Evolutionary conservation across 345 rosid genomes (phyloP).

Genomic region (Psidium friedrichsthalianum): DNA sequence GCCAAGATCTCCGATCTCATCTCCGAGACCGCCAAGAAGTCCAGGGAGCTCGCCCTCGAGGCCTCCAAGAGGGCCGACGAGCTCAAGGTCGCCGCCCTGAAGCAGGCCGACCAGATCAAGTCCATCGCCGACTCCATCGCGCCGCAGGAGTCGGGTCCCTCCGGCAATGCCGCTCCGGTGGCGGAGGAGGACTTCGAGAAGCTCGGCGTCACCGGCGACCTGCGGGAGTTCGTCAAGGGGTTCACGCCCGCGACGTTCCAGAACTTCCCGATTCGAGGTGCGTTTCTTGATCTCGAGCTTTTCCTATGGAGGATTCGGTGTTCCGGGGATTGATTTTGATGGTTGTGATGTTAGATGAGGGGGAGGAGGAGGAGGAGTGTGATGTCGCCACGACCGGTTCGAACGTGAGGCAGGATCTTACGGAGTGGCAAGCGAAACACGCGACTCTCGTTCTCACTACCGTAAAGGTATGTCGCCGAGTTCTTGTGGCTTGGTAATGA

Average conservation of each 20-base stretch:
- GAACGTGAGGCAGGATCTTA: constrained; percentile 82
- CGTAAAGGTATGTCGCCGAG: constrained; percentile 49
- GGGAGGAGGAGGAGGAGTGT: constrained; percentile 39
- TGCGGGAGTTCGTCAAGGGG: constrained; percentile 75
- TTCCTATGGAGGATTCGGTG: neutral
- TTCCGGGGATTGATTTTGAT: neutral
- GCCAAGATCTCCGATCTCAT: constrained; percentile 62
- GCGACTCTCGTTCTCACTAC: constrained; percentile 85
- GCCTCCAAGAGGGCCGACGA: constrained; percentile 80
- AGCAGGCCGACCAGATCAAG: constrained; percentile 88
- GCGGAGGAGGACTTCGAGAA: constrained; percentile 30
- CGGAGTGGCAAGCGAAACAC: constrained; percentile 94
- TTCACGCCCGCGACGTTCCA: constrained; percentile 70
- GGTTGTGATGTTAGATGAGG: constrained; percentile 13
- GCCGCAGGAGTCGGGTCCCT: constrained; percentile 39
- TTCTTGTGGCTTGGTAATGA: neutral
- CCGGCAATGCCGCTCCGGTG: constrained; percentile 30
- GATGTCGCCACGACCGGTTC: constrained; percentile 31
- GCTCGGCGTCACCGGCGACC: constrained; percentile 80
- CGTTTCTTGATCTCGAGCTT: neutral
- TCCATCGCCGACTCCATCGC: constrained; percentile 70
- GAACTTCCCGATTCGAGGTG: constrained; percentile 72
- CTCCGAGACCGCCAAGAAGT: constrained; percentile 80
- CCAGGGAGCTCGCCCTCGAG: constrained; percentile 81
- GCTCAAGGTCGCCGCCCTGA: constrained; percentile 58